phyloP scores from a whole-genome alignment of 495 filamentous ascomycete species.

The Penicillium antarcticum region DNA sequence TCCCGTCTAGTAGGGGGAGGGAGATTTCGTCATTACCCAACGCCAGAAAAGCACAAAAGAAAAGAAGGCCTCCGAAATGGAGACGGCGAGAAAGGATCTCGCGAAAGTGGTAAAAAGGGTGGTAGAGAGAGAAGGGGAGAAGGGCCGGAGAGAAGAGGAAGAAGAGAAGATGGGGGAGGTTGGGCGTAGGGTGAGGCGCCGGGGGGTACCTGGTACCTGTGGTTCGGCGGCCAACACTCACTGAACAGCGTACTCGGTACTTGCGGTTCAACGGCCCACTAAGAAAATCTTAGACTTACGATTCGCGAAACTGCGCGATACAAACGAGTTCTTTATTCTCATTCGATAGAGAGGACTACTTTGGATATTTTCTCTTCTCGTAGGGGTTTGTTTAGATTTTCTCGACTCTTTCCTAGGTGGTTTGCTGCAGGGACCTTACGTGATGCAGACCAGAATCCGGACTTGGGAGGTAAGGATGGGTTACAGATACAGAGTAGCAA shows the following conservation, averaged over 20 bases:
- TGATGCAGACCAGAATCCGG: conserved; percentile 10
- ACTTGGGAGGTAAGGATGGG: conserved; percentile 1
- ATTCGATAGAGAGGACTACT: background rate
- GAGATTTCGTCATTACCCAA: conserved; percentile 22
- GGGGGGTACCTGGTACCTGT: conserved; percentile 15
- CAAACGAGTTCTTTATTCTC: background rate
- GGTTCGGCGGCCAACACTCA: background rate
- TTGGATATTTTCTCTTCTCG: background rate
- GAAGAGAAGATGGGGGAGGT: conserved; percentile 13
- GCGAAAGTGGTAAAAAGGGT: conserved; percentile 11
- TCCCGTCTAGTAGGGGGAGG: conserved; percentile 19
- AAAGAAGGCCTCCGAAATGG: conserved; percentile 17
- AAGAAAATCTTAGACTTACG: conserved; percentile 13
- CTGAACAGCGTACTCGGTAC: conserved; percentile 11
- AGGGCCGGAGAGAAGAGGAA: conserved; percentile 9
- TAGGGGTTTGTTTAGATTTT: conserved; percentile 25
- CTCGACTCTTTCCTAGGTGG: conserved; percentile 18
- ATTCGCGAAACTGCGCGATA: conserved; percentile 6
- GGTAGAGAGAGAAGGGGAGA: conserved; percentile 11
- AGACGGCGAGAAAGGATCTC: conserved; percentile 14
- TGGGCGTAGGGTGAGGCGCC: conserved; percentile 19
- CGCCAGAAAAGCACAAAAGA: conserved; percentile 26
- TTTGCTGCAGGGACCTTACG: conserved; percentile 24
- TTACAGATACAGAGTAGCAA: background rate
- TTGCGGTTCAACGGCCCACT: conserved; percentile 10